Evolutionary conservation across 306 rosid species (phyloP).

Genomic region (Phaseolus lunatus): DNA sequence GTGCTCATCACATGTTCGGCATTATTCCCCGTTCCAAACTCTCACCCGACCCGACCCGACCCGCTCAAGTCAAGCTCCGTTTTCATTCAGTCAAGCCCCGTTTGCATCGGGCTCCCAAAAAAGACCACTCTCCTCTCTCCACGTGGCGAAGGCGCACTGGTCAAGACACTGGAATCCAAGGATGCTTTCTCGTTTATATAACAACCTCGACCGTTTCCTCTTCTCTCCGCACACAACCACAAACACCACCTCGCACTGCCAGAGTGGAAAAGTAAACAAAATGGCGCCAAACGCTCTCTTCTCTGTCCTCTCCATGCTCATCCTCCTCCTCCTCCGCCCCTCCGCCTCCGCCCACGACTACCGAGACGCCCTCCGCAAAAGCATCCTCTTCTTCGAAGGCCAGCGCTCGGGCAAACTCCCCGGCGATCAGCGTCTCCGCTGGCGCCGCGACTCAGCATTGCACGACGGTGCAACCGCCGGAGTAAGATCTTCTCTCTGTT

Average conservation of each 20-base stretch:
- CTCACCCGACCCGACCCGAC: conserved; percentile 40
- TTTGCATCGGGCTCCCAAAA: conserved; percentile 63
- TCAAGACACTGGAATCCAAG: conserved; percentile 72
- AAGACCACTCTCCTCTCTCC: conserved; percentile 44
- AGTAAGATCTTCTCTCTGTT: conserved; percentile 38
- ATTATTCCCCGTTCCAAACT: conserved; percentile 7
- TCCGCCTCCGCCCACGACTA: conserved; percentile 66
- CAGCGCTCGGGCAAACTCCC: conserved; percentile 97
- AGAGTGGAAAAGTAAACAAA: not conserved
- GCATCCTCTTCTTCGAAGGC: conserved; percentile 98
- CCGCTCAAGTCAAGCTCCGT: conserved; percentile 54
- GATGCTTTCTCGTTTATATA: conserved; percentile 69
- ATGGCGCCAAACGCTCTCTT: conserved; percentile 55
- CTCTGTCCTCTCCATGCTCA: conserved; percentile 42
- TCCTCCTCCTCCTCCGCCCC: conserved; percentile 55
- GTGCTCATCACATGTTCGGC: conserved; percentile 47
- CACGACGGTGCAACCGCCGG: conserved; percentile 86
- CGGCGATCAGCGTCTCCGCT: conserved; percentile 77
- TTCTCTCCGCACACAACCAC: conserved; percentile 11
- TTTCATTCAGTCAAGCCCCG: conserved; percentile 55
- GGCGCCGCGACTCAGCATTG: conserved; percentile 93
- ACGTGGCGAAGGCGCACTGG: conserved; percentile 54
- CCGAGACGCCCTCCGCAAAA: conserved; percentile 78
- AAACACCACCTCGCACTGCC: not conserved
- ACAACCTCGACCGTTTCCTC: conserved; percentile 53